Evolutionary conservation across 768 basidiomycete species (phyloP), one percentile per base, ranked within the genome.

Genomic region (Kwoniella botswanensis): DNA sequence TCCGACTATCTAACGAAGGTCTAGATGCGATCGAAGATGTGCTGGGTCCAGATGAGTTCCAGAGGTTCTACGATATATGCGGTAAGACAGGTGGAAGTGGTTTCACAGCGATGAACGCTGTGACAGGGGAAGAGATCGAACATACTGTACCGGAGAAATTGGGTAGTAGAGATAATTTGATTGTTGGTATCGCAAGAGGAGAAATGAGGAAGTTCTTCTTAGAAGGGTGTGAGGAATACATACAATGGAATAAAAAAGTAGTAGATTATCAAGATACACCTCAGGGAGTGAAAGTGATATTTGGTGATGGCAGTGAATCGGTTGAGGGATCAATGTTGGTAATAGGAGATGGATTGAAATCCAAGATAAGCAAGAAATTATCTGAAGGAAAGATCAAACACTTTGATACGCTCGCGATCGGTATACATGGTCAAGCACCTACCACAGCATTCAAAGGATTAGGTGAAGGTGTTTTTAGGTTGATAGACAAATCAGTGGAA

Each of bases 381-480:
- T 68, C 74, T 11, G 55, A 62, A 3, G 69, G 70, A 17, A 43
- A 56, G 18, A 44, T 76, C 22, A 76, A 76, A 54, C 66, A 68
- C 35, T 76, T 54, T 53, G 74, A 76, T 57, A 76, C 74, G 17
- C 65, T 68, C 11, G 65, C 68, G 1, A 59, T 66, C 42, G 66
- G 64, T 2, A 76, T 76, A 52, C 74, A 76, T 60, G 74, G 74
- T n/a, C 70, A 71, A 59, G 68, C 74, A 2, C 70, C 74, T 11
- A 68, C 69, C 7, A 43, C 69, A 24, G 69, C 72, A 13, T 76
- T 71, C 63, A 69, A 71, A 54, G 50, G n/a, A 12, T 50, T 76
- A 2, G 72, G 63, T 0, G 70, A 76, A 73, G 74, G 74, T 18
- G 72, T 71, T 15, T 76, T 71, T 46, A 21, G 26, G 11, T 15